Percentiles rank a stretch among this genome's conserved stretches.
Conservation (phyloP, 106 monocot species). For the Dioscorea dumetorum region DNA sequence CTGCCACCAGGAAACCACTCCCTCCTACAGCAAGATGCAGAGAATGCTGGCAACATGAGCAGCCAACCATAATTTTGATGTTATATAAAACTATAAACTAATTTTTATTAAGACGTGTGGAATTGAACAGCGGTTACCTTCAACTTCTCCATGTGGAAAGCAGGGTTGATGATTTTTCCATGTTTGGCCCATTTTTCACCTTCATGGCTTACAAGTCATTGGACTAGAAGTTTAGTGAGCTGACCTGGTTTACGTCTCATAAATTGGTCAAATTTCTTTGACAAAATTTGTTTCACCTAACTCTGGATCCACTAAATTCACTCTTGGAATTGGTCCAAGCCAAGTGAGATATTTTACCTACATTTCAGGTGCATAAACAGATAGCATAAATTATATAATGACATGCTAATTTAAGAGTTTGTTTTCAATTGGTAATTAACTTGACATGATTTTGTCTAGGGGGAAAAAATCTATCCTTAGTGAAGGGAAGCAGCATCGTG, state of each 20-base stretch:
- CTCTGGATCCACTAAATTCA: conserved; percentile 13
- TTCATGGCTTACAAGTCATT: conserved; percentile 34
- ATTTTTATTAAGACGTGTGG: no score
- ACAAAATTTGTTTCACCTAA: conserved; percentile 16
- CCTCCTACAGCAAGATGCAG: conserved; percentile 28
- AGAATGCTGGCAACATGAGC: conserved; percentile 16
- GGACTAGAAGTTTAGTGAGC: conserved; percentile 2
- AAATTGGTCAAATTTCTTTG: conserved; percentile 14
- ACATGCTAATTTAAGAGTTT: no score
- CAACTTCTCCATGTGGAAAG: conserved; percentile 70
- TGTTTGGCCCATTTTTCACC: conserved; percentile 81
- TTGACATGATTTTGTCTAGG: no score
- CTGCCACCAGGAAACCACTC: no score
- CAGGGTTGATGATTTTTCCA: conserved; percentile 69
- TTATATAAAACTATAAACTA: neutral
- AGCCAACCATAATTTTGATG: neutral
- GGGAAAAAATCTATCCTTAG: no score
- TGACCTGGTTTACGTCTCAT: conserved; percentile 7
- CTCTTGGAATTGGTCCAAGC: conserved; percentile 14
- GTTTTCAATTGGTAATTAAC: no score
- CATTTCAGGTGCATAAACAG: neutral
- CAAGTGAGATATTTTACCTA: conserved; percentile 2
- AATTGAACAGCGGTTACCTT: conserved; percentile 31
- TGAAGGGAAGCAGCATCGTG: no score
- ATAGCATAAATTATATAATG: no score